Base-by-base conservation (phyloP, 306 rosid species). In the Casuarina cunninghamiana region DNA sequence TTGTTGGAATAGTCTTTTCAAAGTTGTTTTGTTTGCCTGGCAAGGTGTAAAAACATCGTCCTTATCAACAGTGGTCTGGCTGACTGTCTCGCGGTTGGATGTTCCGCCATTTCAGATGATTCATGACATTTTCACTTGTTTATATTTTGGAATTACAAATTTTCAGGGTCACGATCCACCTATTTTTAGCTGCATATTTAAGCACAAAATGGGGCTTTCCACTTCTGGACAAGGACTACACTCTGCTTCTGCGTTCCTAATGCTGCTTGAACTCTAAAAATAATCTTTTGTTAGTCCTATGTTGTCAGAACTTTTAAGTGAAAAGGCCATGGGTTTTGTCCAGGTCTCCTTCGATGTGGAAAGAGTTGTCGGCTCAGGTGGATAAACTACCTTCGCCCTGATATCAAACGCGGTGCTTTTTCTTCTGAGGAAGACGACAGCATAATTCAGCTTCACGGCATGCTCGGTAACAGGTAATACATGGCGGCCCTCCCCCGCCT, bases 321-420 rank as follows among this genome's bases (percentile, higher is more conserved):
- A 63, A 2, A 38, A 45, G 75, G 45, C 2, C 44, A 35, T 77
- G 76, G 2, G 2, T 43, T 61, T 57, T 53, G 11, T 61, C 3
- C 70, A 88, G 91, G 91, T 73, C 89, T 88, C 12, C 78, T 76
- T 53, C 79, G 91, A 74, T 88, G 91, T 71, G 89, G 91, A 32
- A 88, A 88, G 65, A 88, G 91, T 53, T 88, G 91, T 61, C 77
- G 91, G 53, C 91, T 88, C 21, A 68, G 91, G 53, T 88, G 91
- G 91, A 83, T 88, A 81, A 88, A 88, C 71, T 88, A 88, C 83
- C 91, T 88, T 71, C 84, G 86, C n/a, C 91, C 91, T 42, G 88
- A 83, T 69, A 85, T 88, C 77, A 88, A 88, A 75, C 91, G 91
- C 3, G 89, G 91, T 55, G 83, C 86, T 41, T 88, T 88, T 78